Evolutionary conservation across 2,329 filamentous ascomycete genomes (phyloP).

Genomic region (Fusarium nematophilum): DNA sequence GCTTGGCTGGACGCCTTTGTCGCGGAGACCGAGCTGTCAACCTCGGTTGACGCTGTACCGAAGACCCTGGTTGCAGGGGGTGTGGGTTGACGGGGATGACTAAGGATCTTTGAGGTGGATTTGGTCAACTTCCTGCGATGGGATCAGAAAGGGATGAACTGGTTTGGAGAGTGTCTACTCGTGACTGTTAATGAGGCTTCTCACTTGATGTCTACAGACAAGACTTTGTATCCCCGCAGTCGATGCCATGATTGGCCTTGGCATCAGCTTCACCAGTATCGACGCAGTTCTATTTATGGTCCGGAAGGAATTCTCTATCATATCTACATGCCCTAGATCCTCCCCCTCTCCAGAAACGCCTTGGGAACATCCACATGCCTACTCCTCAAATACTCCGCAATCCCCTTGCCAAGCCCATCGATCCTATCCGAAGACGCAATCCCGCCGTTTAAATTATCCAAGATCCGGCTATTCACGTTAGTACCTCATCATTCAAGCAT

Average conservation of each 20-base stretch:
- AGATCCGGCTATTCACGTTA: slow-evolving; percentile 43
- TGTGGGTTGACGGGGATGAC: not conserved
- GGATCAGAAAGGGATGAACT: not conserved
- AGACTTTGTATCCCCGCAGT: too few species aligned
- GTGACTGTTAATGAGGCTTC: too few species aligned
- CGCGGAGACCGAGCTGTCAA: slow-evolving; percentile 16
- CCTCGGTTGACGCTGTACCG: slow-evolving; percentile 26
- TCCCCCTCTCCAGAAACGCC: slow-evolving; percentile 55
- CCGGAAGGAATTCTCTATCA: too few species aligned
- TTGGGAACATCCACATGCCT: slow-evolving; percentile 58
- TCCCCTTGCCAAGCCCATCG: slow-evolving; percentile 60
- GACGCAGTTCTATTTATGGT: too few species aligned
- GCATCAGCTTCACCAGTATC: too few species aligned
- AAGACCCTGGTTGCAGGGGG: slow-evolving; percentile 2
- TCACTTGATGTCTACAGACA: too few species aligned
- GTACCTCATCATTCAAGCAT: slow-evolving; percentile 13
- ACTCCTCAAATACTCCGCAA: slow-evolving; percentile 57
- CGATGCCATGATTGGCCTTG: too few species aligned
- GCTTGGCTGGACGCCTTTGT: slow-evolving; percentile 3
- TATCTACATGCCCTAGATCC: slow-evolving; percentile 34
- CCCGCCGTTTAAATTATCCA: slow-evolving; percentile 59
- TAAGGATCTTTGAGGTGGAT: too few species aligned
- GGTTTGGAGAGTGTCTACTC: not conserved
- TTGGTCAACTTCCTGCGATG: not conserved
- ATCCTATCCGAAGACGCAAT: slow-evolving; percentile 56